These are phyloP conservation scores for Botryotinia narcissicola DNA, from an alignment of 2,329 filamentous ascomycete genomes.

Conservation along the genomic window DNA sequence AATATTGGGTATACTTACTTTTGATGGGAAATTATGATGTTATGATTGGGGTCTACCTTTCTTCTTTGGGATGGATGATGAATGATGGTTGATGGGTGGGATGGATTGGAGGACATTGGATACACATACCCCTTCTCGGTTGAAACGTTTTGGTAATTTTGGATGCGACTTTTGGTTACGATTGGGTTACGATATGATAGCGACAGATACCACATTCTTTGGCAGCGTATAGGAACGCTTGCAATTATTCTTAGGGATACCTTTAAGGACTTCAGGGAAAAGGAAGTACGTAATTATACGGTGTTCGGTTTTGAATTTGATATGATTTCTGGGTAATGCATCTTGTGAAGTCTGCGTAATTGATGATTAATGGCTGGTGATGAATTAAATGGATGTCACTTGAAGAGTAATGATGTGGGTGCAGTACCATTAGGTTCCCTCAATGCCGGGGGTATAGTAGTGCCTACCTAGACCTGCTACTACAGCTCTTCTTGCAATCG, in stretches of 20 bases:
- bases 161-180: not conserved
- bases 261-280: too few species aligned
- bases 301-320: not conserved
- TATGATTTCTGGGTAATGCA: not conserved
- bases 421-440: not conserved
- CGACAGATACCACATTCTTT: conserved; percentile 18
- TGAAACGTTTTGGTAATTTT: not conserved
- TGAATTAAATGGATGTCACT: not conserved
- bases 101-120: not conserved
- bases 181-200: conserved; percentile 7
- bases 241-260: not conserved
- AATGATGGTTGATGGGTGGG: not conserved
- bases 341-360: not conserved
- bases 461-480: not conserved
- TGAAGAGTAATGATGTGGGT: not conserved
- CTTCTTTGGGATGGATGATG: not conserved
- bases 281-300: not conserved
- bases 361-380: not conserved
- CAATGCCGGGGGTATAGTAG: not conserved
- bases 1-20: not conserved
- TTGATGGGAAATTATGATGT: not conserved
- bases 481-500: not conserved
- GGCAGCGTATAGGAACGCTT: not conserved
- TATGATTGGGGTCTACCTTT: not conserved
- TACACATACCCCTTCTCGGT: conserved; percentile 2